phyloP scores from a whole-genome alignment of 257 asterid species.

The Agastache rugosa region DNA sequence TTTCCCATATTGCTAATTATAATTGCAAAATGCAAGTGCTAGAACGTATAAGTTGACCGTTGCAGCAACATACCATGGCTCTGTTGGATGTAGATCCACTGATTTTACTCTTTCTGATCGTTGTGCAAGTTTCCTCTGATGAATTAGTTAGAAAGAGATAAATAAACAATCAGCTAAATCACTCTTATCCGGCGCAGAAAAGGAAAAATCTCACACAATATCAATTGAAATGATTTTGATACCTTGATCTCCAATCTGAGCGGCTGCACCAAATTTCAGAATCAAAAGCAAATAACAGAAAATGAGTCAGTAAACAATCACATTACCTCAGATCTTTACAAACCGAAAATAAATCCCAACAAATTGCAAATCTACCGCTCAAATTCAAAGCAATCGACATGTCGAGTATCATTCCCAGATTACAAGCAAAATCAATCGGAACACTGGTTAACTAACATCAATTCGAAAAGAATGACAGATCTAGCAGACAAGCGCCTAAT shows the following conservation, averaged over 20 bases:
- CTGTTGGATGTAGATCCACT: slow-evolving; percentile 74
- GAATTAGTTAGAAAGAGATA: slow-evolving; percentile 12
- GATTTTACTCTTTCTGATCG: slow-evolving; percentile 76
- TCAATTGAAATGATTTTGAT: slow-evolving; percentile 26
- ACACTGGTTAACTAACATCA: slow-evolving; percentile 13
- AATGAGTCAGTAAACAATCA: slow-evolving; percentile 38
- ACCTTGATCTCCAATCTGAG: slow-evolving; percentile 57
- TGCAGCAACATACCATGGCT: slow-evolving; percentile 60
- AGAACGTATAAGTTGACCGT: slow-evolving; percentile 8
- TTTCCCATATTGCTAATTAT: neutral
- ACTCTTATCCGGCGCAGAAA: slow-evolving; percentile 19
- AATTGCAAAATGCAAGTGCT: slow-evolving; percentile 24
- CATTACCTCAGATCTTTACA: slow-evolving; percentile 45
- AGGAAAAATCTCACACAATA: slow-evolving; percentile 17
- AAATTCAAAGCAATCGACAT: slow-evolving; percentile 36
- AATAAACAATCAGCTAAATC: neutral
- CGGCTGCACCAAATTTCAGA: slow-evolving; percentile 53
- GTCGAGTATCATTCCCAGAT: slow-evolving; percentile 29
- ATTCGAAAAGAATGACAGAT: slow-evolving; percentile 42
- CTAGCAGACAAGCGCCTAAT: slow-evolving; percentile 38
- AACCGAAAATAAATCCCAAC: slow-evolving; percentile 29
- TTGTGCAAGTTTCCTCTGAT: slow-evolving; percentile 70
- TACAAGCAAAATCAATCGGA: slow-evolving; percentile 25
- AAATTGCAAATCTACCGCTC: slow-evolving; percentile 38
- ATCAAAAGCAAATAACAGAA: slow-evolving; percentile 24